Percentiles rank a stretch among this genome's conserved stretches.
These are phyloP conservation scores for Solanum pinnatisectum DNA, from an alignment of 257 asterid genomes.

Conservation along the genomic window DNA sequence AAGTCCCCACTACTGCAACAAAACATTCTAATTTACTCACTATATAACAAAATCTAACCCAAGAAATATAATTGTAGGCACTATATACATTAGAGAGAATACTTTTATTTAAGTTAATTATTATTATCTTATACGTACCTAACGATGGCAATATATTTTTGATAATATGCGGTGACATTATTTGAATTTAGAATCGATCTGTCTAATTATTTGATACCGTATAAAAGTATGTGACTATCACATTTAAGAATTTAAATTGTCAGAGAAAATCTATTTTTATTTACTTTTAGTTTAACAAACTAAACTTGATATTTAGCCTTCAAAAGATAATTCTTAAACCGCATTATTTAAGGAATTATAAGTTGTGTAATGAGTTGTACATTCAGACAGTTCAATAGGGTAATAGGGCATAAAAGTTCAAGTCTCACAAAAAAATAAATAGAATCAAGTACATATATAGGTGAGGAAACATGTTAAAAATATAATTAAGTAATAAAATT, in stretches of 20 bases:
- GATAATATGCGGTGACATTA: not conserved
- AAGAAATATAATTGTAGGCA: not conserved
- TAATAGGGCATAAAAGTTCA: not conserved
- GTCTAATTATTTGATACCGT: not conserved
- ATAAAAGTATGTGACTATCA: not conserved
- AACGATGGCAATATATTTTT: not conserved
- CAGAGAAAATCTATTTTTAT: not conserved
- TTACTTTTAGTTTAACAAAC: not conserved
- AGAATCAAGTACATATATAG: not conserved
- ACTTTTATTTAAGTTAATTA: not conserved
- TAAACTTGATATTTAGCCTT: not conserved
- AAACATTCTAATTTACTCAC: not conserved
- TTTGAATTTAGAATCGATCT: not conserved
- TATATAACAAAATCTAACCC: not conserved
- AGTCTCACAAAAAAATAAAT: not conserved
- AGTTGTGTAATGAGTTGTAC: not conserved
- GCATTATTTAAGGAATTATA: not conserved
- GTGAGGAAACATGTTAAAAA: not conserved
- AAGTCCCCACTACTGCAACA: not conserved
- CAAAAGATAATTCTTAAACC: not conserved
- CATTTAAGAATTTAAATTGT: not conserved
- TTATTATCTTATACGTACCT: not conserved
- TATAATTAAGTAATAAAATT: not conserved
- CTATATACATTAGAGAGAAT: not conserved
- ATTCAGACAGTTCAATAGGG: not conserved